phyloP scores from a whole-genome alignment of 352 stramenopile genomes.

The Saprolegnia diclina region DNA sequence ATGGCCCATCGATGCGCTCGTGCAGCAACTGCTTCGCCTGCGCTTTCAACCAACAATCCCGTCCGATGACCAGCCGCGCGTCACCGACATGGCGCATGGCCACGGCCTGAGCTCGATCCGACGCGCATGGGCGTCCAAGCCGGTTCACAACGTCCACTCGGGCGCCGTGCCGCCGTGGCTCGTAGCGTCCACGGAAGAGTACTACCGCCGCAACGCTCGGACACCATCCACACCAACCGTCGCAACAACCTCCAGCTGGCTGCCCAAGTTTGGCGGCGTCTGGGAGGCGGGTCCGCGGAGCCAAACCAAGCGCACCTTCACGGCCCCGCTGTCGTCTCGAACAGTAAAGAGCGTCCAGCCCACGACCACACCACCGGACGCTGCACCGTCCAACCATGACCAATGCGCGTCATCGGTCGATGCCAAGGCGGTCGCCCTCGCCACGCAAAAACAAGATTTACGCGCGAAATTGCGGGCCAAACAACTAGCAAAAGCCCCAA shows the following conservation, averaged over 20 bases:
- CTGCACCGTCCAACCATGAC: too few relatives aligned
- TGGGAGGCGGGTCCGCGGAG: conserved; percentile 64
- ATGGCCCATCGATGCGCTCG: conserved; percentile 55
- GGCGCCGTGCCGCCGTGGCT: conserved; percentile 65
- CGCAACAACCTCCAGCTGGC: conserved; percentile 35
- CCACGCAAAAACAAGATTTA: too few relatives aligned
- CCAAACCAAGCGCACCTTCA: conserved; percentile 53
- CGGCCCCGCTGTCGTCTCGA: too few relatives aligned
- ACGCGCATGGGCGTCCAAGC: conserved; percentile 36
- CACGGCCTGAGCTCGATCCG: conserved; percentile 42
- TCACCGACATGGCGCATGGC: conserved; percentile 43
- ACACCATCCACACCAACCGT: conserved; percentile 37
- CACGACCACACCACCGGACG: too few relatives aligned
- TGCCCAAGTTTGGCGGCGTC: conserved; percentile 72
- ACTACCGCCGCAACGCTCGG: conserved; percentile 51
- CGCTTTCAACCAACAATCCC: conserved; percentile 1
- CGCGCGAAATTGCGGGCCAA: too few relatives aligned
- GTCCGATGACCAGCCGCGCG: conserved; percentile 26
- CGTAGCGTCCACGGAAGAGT: conserved; percentile 61
- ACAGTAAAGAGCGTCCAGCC: too few relatives aligned
- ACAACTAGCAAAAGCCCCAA: too few relatives aligned
- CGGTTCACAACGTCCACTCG: conserved; percentile 59
- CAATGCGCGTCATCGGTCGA: too few relatives aligned
- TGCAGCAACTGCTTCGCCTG: conserved; percentile 39
- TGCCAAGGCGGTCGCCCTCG: too few relatives aligned